phyloP scores from a whole-genome alignment of 352 stramenopile species.

The Peronosclerospora sorghi region DNA sequence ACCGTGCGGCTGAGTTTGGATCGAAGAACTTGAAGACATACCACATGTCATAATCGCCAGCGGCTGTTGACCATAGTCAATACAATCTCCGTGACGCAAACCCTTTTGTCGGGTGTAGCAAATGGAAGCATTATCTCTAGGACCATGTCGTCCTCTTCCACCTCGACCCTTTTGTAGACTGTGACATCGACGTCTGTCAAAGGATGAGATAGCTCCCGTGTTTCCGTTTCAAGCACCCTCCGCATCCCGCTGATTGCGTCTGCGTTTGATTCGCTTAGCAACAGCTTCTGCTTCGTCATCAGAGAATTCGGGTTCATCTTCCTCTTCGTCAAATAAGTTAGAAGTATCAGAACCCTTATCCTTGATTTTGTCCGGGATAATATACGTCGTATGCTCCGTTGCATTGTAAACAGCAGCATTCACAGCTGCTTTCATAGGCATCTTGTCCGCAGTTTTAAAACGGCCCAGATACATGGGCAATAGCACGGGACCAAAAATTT shows the following conservation, averaged over 20 bases:
- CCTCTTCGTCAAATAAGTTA: constrained; percentile 81
- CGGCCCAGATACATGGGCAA: constrained; percentile 83
- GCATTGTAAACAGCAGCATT: constrained; percentile 74
- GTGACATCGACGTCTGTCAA: constrained; percentile 7
- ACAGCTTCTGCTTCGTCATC: constrained; percentile 74
- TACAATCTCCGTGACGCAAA: constrained; percentile 3
- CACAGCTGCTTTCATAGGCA: too few species aligned
- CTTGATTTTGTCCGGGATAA: constrained; percentile 60
- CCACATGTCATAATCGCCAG: constrained; percentile 4
- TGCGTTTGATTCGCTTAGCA: constrained; percentile 48
- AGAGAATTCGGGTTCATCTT: constrained; percentile 63
- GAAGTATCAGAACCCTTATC: too few species aligned
- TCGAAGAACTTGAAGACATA: too few species aligned
- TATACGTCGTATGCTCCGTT: constrained; percentile 74
- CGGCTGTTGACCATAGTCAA: constrained; percentile 8
- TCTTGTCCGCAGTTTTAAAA: too few species aligned
- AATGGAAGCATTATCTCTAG: constrained; percentile 8
- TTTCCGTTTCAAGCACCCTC: too few species aligned
- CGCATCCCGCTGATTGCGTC: too few species aligned
- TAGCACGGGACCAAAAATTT: constrained; percentile 74
- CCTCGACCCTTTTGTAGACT: constrained; percentile 8
- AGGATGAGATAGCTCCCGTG: constrained; percentile 6
- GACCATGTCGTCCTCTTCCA: constrained; percentile 3
- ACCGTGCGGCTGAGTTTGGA: constrained; percentile 29
- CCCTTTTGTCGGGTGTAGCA: constrained; percentile 8